A percentile compares a stretch with the other conserved stretches of the same genome.
phyloP scores from a whole-genome alignment of 257 asterid genomes.

The Solanum rostratum region DNA sequence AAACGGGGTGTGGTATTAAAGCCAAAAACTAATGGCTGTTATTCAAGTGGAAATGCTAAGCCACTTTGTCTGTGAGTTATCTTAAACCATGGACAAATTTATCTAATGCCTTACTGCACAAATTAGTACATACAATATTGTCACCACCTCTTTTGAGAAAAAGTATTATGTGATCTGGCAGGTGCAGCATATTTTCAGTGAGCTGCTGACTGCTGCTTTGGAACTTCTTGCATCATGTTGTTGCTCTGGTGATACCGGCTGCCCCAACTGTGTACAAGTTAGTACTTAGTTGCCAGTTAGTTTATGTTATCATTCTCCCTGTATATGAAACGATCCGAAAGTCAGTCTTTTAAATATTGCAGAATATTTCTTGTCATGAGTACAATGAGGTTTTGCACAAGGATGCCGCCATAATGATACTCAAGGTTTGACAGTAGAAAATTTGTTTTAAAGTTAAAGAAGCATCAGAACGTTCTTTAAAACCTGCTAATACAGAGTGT shows the following conservation, averaged over 20 bases:
- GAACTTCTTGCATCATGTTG: slow-evolving; percentile 73
- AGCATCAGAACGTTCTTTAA: neutral
- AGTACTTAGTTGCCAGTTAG: slow-evolving; percentile 1
- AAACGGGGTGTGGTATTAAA: neutral
- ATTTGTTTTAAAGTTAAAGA: neutral
- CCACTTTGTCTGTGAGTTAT: neutral
- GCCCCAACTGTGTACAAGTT: slow-evolving; percentile 90
- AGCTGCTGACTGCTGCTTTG: slow-evolving; percentile 67
- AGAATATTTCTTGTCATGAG: slow-evolving; percentile 65
- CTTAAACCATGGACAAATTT: neutral
- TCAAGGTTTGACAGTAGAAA: slow-evolving; percentile 39
- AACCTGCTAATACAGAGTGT: neutral
- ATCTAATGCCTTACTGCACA: neutral
- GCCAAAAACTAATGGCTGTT: neutral
- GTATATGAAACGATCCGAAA: neutral
- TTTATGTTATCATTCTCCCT: neutral
- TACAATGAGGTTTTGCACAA: slow-evolving; percentile 89
- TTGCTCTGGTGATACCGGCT: slow-evolving; percentile 75
- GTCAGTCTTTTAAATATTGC: neutral
- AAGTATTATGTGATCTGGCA: slow-evolving; percentile 9
- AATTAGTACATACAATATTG: neutral
- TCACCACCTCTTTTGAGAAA: neutral
- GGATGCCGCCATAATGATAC: slow-evolving; percentile 79
- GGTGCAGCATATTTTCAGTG: slow-evolving; percentile 68
- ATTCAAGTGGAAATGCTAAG: neutral